Evolutionary conservation across 2,329 filamentous ascomycete species (phyloP).

Genomic region (Colletotrichum falcatum): DNA sequence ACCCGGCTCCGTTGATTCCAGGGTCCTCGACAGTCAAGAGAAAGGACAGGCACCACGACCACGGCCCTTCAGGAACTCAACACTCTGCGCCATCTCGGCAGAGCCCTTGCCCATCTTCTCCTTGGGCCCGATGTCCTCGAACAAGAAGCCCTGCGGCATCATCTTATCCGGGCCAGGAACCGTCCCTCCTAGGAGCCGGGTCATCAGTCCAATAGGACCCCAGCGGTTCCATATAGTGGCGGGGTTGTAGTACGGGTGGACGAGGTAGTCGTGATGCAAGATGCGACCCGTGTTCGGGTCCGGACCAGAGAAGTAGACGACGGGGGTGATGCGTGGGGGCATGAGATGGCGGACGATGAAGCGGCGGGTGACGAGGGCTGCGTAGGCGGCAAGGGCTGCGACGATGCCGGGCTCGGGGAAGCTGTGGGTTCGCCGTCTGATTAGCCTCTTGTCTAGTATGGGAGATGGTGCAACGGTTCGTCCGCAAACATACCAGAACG

Average conservation of each 20-base stretch:
- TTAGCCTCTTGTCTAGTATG: background rate
- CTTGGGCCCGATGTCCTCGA: conserved; percentile 72
- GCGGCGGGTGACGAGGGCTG: conserved; percentile 63
- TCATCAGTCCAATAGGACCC: conserved; percentile 66
- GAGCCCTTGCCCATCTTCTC: conserved; percentile 64
- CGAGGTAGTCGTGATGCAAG: conserved; percentile 63
- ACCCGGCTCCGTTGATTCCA: background rate
- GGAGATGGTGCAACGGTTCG: background rate
- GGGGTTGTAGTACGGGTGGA: conserved; percentile 74
- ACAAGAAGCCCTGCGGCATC: conserved; percentile 63
- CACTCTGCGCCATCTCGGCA: conserved; percentile 56
- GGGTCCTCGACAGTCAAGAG: background rate
- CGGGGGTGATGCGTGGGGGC: conserved; percentile 65
- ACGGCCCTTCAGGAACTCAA: conserved; percentile 31
- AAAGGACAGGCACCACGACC: conserved; percentile 36
- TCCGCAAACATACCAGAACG: conserved; percentile 68
- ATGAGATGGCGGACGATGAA: conserved; percentile 68
- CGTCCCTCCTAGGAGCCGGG: conserved; percentile 56
- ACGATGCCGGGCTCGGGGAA: conserved; percentile 57
- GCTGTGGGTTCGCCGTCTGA: conserved; percentile 48
- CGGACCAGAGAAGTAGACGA: conserved; percentile 57
- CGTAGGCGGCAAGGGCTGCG: conserved; percentile 51
- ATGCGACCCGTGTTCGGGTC: conserved; percentile 67
- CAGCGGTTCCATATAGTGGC: conserved; percentile 71
- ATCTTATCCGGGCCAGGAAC: conserved; percentile 59